phyloP scores from a whole-genome alignment of 73 alveolate species.

The Durusdinium trenchii region DNA sequence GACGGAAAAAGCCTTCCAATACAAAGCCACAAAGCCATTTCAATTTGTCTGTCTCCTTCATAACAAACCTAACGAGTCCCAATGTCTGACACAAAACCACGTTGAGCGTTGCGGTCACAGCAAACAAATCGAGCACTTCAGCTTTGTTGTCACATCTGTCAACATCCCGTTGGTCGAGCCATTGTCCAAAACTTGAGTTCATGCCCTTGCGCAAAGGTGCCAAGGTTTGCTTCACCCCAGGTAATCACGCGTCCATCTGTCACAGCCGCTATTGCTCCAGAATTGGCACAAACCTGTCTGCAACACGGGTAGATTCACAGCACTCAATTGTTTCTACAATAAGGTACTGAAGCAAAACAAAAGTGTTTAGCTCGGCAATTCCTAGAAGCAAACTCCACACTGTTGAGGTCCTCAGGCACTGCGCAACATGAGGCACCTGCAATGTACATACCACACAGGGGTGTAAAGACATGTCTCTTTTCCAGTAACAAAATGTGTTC shows the following conservation, averaged over 20 bases:
- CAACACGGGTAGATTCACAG: too few relatives aligned
- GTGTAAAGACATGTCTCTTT: too few relatives aligned
- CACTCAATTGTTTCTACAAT: too few relatives aligned
- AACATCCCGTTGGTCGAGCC: neutral
- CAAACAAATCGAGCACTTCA: too few relatives aligned
- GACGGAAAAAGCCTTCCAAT: neutral
- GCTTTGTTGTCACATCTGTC: neutral
- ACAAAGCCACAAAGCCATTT: neutral
- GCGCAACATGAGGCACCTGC: neutral
- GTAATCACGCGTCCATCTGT: constrained; percentile 1
- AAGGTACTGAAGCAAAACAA: too few relatives aligned
- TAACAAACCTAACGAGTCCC: too few relatives aligned
- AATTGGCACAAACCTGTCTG: constrained; percentile 40
- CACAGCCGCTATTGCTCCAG: constrained; percentile 31
- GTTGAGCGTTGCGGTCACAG: too few relatives aligned
- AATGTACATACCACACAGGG: neutral
- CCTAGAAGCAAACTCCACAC: too few relatives aligned
- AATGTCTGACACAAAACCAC: too few relatives aligned
- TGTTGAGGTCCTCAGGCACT: neutral
- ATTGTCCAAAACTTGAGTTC: neutral
- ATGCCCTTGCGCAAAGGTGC: neutral
- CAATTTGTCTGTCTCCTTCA: too few relatives aligned
- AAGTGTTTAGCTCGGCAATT: too few relatives aligned
- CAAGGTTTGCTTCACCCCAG: constrained; percentile 34
- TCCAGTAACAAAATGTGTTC: too few relatives aligned